These are phyloP conservation scores for Pleurotus tuoliensis DNA, from an alignment of 768 basidiomycete species.

Conservation along the genomic window DNA sequence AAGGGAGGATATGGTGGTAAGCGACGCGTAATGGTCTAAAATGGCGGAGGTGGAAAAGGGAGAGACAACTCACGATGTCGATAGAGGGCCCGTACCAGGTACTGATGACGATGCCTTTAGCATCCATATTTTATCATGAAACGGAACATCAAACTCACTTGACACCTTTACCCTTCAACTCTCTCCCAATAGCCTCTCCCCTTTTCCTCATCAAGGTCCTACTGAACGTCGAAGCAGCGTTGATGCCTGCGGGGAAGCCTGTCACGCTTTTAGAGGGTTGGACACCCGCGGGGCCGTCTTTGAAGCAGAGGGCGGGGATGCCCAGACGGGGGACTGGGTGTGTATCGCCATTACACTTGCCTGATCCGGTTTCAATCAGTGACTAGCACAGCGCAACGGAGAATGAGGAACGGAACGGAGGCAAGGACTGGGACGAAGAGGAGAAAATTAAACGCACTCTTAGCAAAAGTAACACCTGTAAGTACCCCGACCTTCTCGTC, in stretches of 20 bases:
- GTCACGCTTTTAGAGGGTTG: not conserved
- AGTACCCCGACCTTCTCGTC: not conserved
- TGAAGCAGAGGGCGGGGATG: not conserved
- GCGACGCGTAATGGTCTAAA: not conserved
- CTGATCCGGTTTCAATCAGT: not conserved
- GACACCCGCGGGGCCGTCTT: not conserved
- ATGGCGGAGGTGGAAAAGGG: not conserved
- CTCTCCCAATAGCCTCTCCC: constrained; percentile 59
- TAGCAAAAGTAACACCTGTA: not conserved
- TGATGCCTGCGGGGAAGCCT: not conserved
- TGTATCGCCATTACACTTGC: not conserved
- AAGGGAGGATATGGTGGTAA: not conserved
- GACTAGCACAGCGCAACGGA: no score
- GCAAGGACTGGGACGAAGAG: not conserved
- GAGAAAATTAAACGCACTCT: not conserved
- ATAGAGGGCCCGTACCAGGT: not conserved
- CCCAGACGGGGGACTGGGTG: not conserved
- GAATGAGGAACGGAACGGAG: not conserved
- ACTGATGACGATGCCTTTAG: not conserved
- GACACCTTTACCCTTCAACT: constrained; percentile 67
- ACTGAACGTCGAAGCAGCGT: constrained; percentile 31
- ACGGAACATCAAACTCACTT: constrained; percentile 18
- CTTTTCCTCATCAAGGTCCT: constrained; percentile 58
- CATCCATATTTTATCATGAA: not conserved
- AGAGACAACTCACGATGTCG: not conserved